These are phyloP conservation scores for Echinosophora koreensis DNA, from an alignment of 306 rosid species.

Conservation along the genomic window DNA sequence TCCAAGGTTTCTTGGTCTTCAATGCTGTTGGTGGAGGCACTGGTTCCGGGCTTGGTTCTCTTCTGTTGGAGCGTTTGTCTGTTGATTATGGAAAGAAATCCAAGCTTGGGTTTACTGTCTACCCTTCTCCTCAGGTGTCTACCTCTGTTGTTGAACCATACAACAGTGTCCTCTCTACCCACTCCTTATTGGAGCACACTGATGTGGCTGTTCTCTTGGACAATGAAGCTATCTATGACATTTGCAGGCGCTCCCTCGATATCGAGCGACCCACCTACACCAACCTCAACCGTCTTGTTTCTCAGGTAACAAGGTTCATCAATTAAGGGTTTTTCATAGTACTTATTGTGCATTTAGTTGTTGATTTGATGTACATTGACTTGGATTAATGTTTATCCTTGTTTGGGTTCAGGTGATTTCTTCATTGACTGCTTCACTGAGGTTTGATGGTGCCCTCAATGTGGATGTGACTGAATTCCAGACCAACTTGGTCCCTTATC, in stretches of 20 bases:
- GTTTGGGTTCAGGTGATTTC: slow-evolving; percentile 69
- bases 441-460: slow-evolving; percentile 92
- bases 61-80: slow-evolving; percentile 84
- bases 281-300: slow-evolving; percentile 86
- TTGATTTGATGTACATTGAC: too few relatives aligned
- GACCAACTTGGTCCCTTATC: slow-evolving; percentile 93
- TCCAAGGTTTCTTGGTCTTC: slow-evolving; percentile 90
- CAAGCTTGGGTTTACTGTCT: slow-evolving; percentile 90
- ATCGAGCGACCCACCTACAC: slow-evolving; percentile 96
- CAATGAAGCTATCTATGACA: slow-evolving; percentile 92
- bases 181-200: slow-evolving; percentile 90
- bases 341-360: too few relatives aligned
- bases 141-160: slow-evolving; percentile 98
- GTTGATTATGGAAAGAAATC: slow-evolving; percentile 95
- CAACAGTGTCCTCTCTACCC: slow-evolving; percentile 97
- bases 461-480: slow-evolving; percentile 95
- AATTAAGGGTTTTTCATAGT: too few relatives aligned
- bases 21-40: slow-evolving; percentile 98
- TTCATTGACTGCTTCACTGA: slow-evolving; percentile 85
- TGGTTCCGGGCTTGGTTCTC: slow-evolving; percentile 94
- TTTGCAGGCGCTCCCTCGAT: slow-evolving; percentile 93
- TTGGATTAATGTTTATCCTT: background rate
- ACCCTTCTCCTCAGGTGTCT: slow-evolving; percentile 94
- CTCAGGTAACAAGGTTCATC: slow-evolving; percentile 66
- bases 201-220: slow-evolving; percentile 91